Percentiles rank a stretch among this genome's conserved stretches.
These are phyloP conservation scores for Spencermartinsiella europaea DNA, from an alignment of 805 yeast genomes.

Conservation along the genomic window DNA sequence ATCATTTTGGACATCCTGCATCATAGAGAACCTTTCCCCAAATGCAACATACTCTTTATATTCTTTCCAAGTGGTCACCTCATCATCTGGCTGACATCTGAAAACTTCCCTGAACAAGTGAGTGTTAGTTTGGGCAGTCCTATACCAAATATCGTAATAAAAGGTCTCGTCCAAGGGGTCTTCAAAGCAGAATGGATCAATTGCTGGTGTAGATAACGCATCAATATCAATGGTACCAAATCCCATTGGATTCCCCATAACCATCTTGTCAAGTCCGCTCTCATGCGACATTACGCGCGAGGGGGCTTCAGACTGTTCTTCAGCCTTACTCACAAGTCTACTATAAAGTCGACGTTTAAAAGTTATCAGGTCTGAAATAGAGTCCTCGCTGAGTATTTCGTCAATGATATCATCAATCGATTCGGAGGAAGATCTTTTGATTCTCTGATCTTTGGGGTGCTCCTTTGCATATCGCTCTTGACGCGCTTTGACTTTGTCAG, in stretches of 20 bases:
- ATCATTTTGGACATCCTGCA: constrained; percentile 30
- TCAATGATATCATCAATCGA: constrained; percentile 29
- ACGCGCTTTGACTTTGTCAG: constrained; percentile 14
- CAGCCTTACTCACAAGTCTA: background rate
- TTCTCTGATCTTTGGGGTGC: background rate
- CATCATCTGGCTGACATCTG: constrained; percentile 92
- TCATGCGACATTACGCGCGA: background rate
- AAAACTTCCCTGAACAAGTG: constrained; percentile 75
- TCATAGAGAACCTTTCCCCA: constrained; percentile 30
- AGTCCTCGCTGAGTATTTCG: constrained; percentile 35
- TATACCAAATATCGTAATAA: constrained; percentile 80
- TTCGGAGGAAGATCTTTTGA: background rate
- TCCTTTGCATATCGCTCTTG: constrained; percentile 4
- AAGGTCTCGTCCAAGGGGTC: constrained; percentile 85
- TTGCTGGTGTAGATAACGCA: constrained; percentile 30
- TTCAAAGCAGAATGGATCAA: constrained; percentile 83
- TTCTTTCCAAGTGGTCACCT: constrained; percentile 85
- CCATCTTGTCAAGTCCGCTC: background rate
- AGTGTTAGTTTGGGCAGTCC: constrained; percentile 79
- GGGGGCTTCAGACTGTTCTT: background rate
- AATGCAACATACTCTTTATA: constrained; percentile 59
- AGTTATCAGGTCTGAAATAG: constrained; percentile 33
- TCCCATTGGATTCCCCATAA: background rate
- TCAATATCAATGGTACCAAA: background rate
- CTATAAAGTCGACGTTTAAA: constrained; percentile 27